phyloP scores from a whole-genome alignment of 768 basidiomycete species.

The Coprinopsis cinerea region DNA sequence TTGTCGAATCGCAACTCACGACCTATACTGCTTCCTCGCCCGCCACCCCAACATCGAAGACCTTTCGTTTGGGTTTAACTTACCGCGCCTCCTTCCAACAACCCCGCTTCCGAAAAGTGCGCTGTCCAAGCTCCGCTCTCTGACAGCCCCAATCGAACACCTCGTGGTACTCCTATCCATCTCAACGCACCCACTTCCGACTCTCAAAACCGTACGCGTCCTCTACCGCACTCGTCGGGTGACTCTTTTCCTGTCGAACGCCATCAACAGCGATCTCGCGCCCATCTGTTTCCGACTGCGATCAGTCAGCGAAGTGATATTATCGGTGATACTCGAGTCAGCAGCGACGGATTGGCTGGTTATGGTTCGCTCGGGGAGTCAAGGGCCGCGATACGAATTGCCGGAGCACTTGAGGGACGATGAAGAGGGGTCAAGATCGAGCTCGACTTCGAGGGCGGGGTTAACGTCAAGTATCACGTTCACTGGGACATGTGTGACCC shows the following conservation, averaged over 20 bases:
- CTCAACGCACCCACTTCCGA: neutral
- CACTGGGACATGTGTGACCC: constrained; percentile 11
- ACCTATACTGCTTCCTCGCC: constrained; percentile 15
- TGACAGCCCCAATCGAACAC: constrained; percentile 12
- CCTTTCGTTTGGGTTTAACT: constrained; percentile 13
- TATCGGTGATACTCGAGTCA: neutral
- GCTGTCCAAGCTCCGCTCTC: constrained; percentile 1
- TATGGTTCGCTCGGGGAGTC: too few relatives aligned
- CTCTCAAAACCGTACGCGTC: constrained; percentile 3
- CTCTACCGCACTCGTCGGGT: constrained; percentile 3
- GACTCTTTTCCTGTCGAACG: constrained; percentile 2
- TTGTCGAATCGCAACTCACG: constrained; percentile 6
- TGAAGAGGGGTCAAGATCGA: neutral
- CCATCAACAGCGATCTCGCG: constrained; percentile 8
- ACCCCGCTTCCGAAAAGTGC: neutral
- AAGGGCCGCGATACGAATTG: neutral
- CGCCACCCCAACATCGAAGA: constrained; percentile 14
- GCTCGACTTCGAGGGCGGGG: neutral
- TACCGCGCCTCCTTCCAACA: constrained; percentile 4
- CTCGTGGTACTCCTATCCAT: constrained; percentile 5
- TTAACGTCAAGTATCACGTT: neutral
- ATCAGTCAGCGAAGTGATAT: neutral
- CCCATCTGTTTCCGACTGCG: constrained; percentile 9
- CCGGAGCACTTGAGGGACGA: neutral
- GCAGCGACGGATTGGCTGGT: constrained; percentile 6